Evolutionary conservation across 1,284 basidiomycete genomes (phyloP).

Genomic region (Malassezia restricta): DNA sequence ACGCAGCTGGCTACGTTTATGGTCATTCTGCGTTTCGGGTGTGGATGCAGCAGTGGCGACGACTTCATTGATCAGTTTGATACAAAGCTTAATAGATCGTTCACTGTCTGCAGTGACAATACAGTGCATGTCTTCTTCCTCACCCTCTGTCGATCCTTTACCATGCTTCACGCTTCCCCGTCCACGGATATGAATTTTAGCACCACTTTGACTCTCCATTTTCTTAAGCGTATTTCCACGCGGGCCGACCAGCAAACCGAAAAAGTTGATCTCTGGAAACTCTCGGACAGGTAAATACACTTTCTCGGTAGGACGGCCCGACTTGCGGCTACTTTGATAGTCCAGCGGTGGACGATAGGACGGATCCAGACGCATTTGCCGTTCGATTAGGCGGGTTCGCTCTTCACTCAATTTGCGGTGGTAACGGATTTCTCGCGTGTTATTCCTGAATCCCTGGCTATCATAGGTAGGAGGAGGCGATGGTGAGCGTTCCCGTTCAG

Average conservation of each 20-base stretch:
- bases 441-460: constrained; percentile 86
- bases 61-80: constrained; percentile 88
- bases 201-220: constrained; percentile 95
- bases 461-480: constrained; percentile 97
- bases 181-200: constrained; percentile 95
- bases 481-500: constrained; percentile 81
- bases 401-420: constrained; percentile 96
- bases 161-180: constrained; percentile 98
- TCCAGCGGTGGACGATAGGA: constrained; percentile 91
- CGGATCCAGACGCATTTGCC: constrained; percentile 91
- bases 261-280: constrained; percentile 99
- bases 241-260: constrained; percentile 92
- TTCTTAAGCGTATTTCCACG: constrained; percentile 97
- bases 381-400: constrained; percentile 79
- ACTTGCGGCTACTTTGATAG: constrained; percentile 70
- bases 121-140: constrained; percentile 97
- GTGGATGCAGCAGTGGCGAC: constrained; percentile 98
- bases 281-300: constrained; percentile 99
- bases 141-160: constrained; percentile 74
- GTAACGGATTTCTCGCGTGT: constrained; percentile 95
- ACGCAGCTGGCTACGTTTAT: constrained; percentile 96
- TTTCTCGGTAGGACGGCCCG: constrained; percentile 66
- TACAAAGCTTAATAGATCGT: constrained; percentile 78
- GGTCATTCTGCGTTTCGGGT: constrained; percentile 97
- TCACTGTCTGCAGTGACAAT: constrained; percentile 85